Evolutionary conservation across 192 early-diverging fungal genomes (phyloP).

Genomic region (Entomortierella parvispora): DNA sequence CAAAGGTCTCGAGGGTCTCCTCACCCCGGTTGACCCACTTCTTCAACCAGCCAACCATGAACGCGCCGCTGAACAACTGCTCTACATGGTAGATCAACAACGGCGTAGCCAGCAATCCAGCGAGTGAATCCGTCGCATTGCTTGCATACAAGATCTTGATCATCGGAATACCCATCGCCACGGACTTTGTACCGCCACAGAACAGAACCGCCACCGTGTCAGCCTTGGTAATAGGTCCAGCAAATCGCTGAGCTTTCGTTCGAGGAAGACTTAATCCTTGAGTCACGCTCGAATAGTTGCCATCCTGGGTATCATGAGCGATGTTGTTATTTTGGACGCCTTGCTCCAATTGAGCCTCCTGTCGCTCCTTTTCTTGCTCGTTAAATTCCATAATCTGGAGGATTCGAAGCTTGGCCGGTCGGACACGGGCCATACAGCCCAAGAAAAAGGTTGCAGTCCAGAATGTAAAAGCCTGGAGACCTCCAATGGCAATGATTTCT

Average conservation of each 20-base stretch:
- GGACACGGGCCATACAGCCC: constrained; percentile 56
- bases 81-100: constrained; percentile 79
- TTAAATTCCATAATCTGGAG: constrained; percentile 40
- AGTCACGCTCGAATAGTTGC: constrained; percentile 7
- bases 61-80: constrained; percentile 72
- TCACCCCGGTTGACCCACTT: constrained; percentile 62
- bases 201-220: constrained; percentile 75
- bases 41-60: constrained; percentile 65
- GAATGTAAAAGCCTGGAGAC: constrained; percentile 63
- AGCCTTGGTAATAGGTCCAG: constrained; percentile 52
- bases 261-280: constrained; percentile 16
- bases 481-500: constrained; percentile 62
- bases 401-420: constrained; percentile 49
- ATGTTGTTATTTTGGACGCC: neutral
- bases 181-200: constrained; percentile 80
- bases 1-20: constrained; percentile 39
- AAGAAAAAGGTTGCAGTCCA: constrained; percentile 61
- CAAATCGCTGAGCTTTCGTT: constrained; percentile 13
- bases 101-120: constrained; percentile 70
- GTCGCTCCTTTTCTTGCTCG: constrained; percentile 5
- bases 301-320: neutral
- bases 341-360: constrained; percentile 32
- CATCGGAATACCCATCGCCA: constrained; percentile 79
- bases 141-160: constrained; percentile 74
- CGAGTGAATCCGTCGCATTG: constrained; percentile 52